These are phyloP conservation scores for Celoporthe dispersa DNA, from an alignment of 2,329 filamentous ascomycete genomes.

Conservation along the genomic window DNA sequence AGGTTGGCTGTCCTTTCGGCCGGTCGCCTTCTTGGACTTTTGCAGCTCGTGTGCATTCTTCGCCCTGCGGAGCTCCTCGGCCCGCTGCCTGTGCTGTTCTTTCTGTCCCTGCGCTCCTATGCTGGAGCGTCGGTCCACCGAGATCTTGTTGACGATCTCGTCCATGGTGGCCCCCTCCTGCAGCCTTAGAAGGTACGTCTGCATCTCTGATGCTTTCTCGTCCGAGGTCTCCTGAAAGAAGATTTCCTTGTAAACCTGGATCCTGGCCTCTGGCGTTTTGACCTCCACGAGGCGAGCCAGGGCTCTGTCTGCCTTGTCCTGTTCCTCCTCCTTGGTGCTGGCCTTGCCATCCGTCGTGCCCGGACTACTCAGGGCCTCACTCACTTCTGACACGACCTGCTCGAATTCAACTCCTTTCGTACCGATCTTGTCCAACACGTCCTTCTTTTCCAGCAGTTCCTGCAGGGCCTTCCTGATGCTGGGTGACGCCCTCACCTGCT, in stretches of 20 bases:
- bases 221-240: slow-evolving; percentile 32
- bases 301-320: slow-evolving; percentile 17
- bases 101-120: slow-evolving; percentile 33
- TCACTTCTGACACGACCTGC: slow-evolving; percentile 30
- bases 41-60: slow-evolving; percentile 35
- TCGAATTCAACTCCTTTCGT: slow-evolving; percentile 28
- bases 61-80: slow-evolving; percentile 36
- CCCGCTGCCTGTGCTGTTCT: slow-evolving; percentile 37
- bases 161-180: slow-evolving; percentile 34
- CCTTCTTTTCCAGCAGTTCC: slow-evolving; percentile 27
- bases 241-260: slow-evolving; percentile 32
- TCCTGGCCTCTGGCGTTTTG: slow-evolving; percentile 25
- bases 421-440: slow-evolving; percentile 26
- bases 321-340: background rate
- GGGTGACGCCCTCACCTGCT: slow-evolving; percentile 33
- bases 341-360: slow-evolving; percentile 7
- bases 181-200: slow-evolving; percentile 36
- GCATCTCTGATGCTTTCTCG: slow-evolving; percentile 31
- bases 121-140: slow-evolving; percentile 33
- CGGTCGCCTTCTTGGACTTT: slow-evolving; percentile 35
- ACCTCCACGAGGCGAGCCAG: slow-evolving; percentile 31
- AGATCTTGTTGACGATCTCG: slow-evolving; percentile 35
- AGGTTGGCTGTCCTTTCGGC: slow-evolving; percentile 23
- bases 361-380: slow-evolving; percentile 16
- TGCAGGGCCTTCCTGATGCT: slow-evolving; percentile 33